Conservation (phyloP, 768 basidiomycete species). For the Hygrophorus russula region DNA sequence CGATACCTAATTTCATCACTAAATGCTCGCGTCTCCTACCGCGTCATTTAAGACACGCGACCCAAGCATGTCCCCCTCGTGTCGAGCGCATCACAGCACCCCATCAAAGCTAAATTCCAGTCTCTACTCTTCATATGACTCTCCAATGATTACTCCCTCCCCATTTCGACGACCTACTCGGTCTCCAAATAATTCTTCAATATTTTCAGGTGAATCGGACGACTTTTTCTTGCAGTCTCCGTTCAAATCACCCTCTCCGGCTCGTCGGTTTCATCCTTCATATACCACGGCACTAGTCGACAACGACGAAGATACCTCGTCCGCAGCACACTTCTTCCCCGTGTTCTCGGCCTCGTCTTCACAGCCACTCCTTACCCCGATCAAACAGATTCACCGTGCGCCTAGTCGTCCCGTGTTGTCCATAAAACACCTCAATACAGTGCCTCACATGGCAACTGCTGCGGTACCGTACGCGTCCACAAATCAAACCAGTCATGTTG, state of each 20-base stretch:
- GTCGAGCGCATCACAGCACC: conserved; percentile 22
- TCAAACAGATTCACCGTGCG: conserved; percentile 36
- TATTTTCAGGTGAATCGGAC: conserved; percentile 25
- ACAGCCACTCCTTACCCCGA: conserved; percentile 48
- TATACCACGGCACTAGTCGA: conserved; percentile 32
- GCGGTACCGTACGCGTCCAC: conserved; percentile 15
- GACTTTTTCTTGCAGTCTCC: conserved; percentile 47
- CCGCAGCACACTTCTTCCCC: conserved; percentile 23
- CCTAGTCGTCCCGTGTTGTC: conserved; percentile 32
- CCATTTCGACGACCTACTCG: conserved; percentile 38
- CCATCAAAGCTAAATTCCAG: conserved; percentile 21
- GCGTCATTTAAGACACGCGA: conserved; percentile 20
- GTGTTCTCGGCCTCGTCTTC: conserved; percentile 32
- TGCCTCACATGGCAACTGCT: conserved; percentile 13
- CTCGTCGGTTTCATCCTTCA: conserved; percentile 18
- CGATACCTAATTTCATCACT: neutral
- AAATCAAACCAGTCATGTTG: conserved; percentile 4
- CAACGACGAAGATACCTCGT: conserved; percentile 42
- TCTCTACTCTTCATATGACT: conserved; percentile 29
- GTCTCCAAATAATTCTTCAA: conserved; percentile 19
- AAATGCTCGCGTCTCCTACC: conserved; percentile 35
- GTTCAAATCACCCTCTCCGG: conserved; percentile 30
- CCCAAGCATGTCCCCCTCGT: conserved; percentile 23
- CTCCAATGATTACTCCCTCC: conserved; percentile 56
- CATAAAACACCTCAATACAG: conserved; percentile 20